Conservation (phyloP, 2,329 filamentous ascomycete species). For the Daldinia sp. region DNA sequence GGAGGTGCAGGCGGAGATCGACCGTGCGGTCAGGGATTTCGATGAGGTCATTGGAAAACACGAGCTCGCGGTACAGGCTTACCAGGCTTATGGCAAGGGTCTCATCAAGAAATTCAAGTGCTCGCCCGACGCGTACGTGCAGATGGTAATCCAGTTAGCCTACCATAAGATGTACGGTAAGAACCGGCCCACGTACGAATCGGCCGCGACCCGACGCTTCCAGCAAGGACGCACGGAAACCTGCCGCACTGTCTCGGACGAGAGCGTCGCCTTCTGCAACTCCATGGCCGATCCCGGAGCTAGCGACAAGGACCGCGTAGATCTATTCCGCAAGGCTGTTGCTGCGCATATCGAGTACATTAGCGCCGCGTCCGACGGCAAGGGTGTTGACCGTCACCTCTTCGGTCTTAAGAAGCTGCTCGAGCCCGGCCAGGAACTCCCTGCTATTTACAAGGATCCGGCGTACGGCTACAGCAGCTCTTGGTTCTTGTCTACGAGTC, state of each 20-base stretch:
- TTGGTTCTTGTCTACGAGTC: conserved; percentile 89
- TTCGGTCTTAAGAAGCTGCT: conserved; percentile 95
- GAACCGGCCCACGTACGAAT: conserved; percentile 97
- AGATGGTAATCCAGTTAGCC: conserved; percentile 97
- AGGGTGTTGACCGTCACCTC: conserved; percentile 95
- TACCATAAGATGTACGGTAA: conserved; percentile 99
- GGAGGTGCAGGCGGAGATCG: conserved; percentile 79
- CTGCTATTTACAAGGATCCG: conserved; percentile 85
- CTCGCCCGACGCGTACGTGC: conserved; percentile 95
- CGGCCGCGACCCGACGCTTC: conserved; percentile 92
- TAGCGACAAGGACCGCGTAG: conserved; percentile 70
- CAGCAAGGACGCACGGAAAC: conserved; percentile 97
- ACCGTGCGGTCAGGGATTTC: conserved; percentile 81
- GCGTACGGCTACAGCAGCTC: conserved; percentile 83
- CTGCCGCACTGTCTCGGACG: conserved; percentile 89
- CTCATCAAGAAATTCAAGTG: conserved; percentile 99
- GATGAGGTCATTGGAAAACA: conserved; percentile 82
- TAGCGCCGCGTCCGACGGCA: conserved; percentile 84
- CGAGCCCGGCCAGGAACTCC: conserved; percentile 79
- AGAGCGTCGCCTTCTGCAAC: conserved; percentile 88
- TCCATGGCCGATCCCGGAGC: conserved; percentile 77
- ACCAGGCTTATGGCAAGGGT: conserved; percentile 97
- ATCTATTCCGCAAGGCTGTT: conserved; percentile 83
- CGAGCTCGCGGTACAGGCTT: conserved; percentile 91
- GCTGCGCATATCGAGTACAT: conserved; percentile 91